A percentile compares a stretch with the other conserved stretches of the same genome.
phyloP scores from a whole-genome alignment of 2,329 filamentous ascomycete genomes.

The Nigrospora sphaerica region DNA sequence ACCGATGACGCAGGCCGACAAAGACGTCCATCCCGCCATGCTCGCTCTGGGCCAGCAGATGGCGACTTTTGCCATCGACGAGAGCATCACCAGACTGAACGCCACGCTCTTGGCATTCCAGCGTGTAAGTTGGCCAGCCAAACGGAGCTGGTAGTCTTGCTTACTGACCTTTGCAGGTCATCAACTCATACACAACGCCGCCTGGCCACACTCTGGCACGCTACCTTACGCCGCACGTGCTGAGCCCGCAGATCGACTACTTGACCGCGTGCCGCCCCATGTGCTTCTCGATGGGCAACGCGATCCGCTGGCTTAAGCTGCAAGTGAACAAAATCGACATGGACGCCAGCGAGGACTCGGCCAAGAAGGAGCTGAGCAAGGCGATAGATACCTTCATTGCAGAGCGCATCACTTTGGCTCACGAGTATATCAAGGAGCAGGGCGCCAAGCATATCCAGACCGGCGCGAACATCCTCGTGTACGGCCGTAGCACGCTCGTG shows the following conservation, averaged over 20 bases:
- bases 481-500: slow-evolving; percentile 78
- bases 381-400: slow-evolving; percentile 85
- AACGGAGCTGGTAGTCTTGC: not conserved
- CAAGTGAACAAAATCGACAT: slow-evolving; percentile 87
- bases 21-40: slow-evolving; percentile 80
- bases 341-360: slow-evolving; percentile 71
- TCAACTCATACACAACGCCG: slow-evolving; percentile 88
- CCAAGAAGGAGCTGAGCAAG: slow-evolving; percentile 70
- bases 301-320: slow-evolving; percentile 89
- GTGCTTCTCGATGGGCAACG: slow-evolving; percentile 95
- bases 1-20: slow-evolving; percentile 51
- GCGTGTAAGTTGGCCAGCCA: slow-evolving; percentile 44
- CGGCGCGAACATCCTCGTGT: slow-evolving; percentile 80
- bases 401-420: slow-evolving; percentile 82
- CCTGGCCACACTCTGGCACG: slow-evolving; percentile 76
- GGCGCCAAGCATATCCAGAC: slow-evolving; percentile 70
- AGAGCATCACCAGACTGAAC: slow-evolving; percentile 81
- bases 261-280: slow-evolving; percentile 90
- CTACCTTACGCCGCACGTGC: slow-evolving; percentile 83
- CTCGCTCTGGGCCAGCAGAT: slow-evolving; percentile 84
- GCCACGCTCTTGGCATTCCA: slow-evolving; percentile 87
- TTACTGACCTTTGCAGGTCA: slow-evolving; percentile 50
- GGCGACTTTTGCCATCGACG: slow-evolving; percentile 79
- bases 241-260: slow-evolving; percentile 94
- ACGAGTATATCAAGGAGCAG: slow-evolving; percentile 74